Conservation (phyloP, 768 basidiomycete species). For the Leccinellum rugosiceps region DNA sequence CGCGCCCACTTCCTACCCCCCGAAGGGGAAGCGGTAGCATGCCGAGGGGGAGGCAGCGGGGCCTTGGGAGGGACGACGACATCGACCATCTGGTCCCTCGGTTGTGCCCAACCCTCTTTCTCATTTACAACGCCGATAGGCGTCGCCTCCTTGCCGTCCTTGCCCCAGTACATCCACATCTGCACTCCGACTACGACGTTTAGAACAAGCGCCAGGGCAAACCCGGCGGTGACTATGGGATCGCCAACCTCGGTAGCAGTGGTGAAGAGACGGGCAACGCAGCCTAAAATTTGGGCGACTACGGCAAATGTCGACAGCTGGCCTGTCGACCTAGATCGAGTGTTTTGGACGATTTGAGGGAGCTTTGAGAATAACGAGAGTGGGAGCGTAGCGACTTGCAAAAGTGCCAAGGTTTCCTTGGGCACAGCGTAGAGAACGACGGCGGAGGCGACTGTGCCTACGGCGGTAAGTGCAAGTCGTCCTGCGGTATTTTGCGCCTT, state of each 20-base stretch:
- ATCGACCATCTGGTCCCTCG: conserved; percentile 34
- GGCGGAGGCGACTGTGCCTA: conserved; percentile 34
- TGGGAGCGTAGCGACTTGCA: conserved; percentile 86
- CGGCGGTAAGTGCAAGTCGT: conserved; percentile 30
- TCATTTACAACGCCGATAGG: conserved; percentile 22
- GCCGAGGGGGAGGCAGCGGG: conserved; percentile 42
- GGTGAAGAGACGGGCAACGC: conserved; percentile 90
- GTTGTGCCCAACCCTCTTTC: conserved; percentile 28
- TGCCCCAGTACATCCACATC: conserved; percentile 82
- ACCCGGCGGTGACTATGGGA: conserved; percentile 74
- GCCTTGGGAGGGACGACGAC: conserved; percentile 43
- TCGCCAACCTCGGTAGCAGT: conserved; percentile 90
- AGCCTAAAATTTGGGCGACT: conserved; percentile 81
- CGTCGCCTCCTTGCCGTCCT: conserved; percentile 36
- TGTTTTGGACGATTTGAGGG: conserved; percentile 88
- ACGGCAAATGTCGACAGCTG: conserved; percentile 95
- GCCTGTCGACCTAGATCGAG: conserved; percentile 74
- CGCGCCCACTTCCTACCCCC: conserved; percentile 64
- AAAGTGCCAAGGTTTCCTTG: conserved; percentile 50
- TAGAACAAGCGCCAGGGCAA: conserved; percentile 74
- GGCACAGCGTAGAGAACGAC: conserved; percentile 49
- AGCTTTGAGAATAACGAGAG: conserved; percentile 90
- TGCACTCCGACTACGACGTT: conserved; percentile 84
- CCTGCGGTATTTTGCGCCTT: conserved; percentile 28
- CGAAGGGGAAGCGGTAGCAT: conserved; percentile 41